phyloP scores from a whole-genome alignment of 768 basidiomycete species.

The Lanmaoa rubissima region DNA sequence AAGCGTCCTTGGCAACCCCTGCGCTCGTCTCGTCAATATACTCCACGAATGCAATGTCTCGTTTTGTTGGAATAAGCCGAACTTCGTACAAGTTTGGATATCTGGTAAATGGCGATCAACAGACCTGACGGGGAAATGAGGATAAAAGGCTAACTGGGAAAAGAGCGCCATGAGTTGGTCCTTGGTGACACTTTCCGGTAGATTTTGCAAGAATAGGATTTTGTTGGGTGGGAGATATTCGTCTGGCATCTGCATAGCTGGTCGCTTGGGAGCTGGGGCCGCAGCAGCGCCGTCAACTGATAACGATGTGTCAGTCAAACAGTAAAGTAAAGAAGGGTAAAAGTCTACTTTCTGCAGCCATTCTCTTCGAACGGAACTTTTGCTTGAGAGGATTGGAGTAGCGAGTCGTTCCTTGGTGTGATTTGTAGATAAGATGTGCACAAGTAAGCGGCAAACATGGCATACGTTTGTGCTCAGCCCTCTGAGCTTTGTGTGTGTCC shows the following conservation, averaged over 20 bases:
- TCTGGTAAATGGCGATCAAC: slow-evolving; percentile 39
- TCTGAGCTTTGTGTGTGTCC: slow-evolving; percentile 70
- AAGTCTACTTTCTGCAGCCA: slow-evolving; percentile 73
- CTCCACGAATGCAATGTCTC: slow-evolving; percentile 98
- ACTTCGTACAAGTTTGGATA: slow-evolving; percentile 97
- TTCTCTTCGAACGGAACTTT: slow-evolving; percentile 78
- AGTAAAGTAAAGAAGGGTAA: slow-evolving; percentile 1
- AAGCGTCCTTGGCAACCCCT: slow-evolving; percentile 87
- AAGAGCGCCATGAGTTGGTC: slow-evolving; percentile 90
- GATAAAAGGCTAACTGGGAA: slow-evolving; percentile 64
- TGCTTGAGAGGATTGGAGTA: slow-evolving; percentile 88
- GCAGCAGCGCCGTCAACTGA: slow-evolving; percentile 70
- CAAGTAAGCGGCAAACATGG: background rate
- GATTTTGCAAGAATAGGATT: slow-evolving; percentile 96
- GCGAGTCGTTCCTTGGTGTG: slow-evolving; percentile 63
- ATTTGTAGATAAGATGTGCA: background rate
- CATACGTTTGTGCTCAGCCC: slow-evolving; percentile 86
- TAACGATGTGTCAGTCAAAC: slow-evolving; percentile 2
- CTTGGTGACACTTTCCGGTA: slow-evolving; percentile 90
- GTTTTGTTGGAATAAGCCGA: slow-evolving; percentile 96
- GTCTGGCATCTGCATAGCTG: slow-evolving; percentile 96
- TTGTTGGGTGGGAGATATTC: slow-evolving; percentile 99
- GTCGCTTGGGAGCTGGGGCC: slow-evolving; percentile 67
- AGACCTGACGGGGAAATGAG: background rate
- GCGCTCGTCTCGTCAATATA: slow-evolving; percentile 92